These are phyloP conservation scores for Naganishia sp. DNA, from an alignment of 1,284 basidiomycete genomes.

Conservation along the genomic window DNA sequence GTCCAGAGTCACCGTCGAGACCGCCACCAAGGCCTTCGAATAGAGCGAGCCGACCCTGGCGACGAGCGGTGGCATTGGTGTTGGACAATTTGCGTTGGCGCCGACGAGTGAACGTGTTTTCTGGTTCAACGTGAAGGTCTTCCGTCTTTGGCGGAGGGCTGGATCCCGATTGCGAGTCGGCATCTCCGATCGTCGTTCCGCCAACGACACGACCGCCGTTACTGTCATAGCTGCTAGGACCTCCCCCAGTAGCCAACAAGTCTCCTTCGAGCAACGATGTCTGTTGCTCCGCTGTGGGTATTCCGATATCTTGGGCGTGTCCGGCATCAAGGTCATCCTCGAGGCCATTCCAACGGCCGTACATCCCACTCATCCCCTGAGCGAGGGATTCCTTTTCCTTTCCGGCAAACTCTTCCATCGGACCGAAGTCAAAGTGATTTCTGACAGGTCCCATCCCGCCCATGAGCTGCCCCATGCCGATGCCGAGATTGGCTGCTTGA, in stretches of 20 bases:
- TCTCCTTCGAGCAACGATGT: slow-evolving; percentile 22
- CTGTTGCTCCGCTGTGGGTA: slow-evolving; percentile 45
- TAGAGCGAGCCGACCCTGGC: slow-evolving; percentile 82
- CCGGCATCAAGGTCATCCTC: slow-evolving; percentile 28
- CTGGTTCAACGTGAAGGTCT: slow-evolving; percentile 23
- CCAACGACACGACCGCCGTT: slow-evolving; percentile 27
- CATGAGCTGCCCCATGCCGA: slow-evolving; percentile 31
- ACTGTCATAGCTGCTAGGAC: slow-evolving; percentile 17
- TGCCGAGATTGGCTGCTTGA: slow-evolving; percentile 31
- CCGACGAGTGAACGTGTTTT: slow-evolving; percentile 51
- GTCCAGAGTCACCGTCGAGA: slow-evolving; percentile 32
- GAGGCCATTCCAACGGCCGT: slow-evolving; percentile 22
- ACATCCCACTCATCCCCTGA: slow-evolving; percentile 50
- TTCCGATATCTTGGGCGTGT: slow-evolving; percentile 20
- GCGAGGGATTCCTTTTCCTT: slow-evolving; percentile 60
- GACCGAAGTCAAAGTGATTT: slow-evolving; percentile 69
- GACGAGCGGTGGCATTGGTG: slow-evolving; percentile 63
- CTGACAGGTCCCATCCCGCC: slow-evolving; percentile 38
- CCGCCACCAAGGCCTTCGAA: slow-evolving; percentile 72
- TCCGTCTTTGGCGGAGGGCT: slow-evolving; percentile 16
- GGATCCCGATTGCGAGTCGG: slow-evolving; percentile 11
- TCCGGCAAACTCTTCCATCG: slow-evolving; percentile 76
- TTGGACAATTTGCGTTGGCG: slow-evolving; percentile 82
- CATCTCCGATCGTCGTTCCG: slow-evolving; percentile 29
- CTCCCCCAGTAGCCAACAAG: slow-evolving; percentile 7